Evolutionary conservation across 2,329 filamentous ascomycete genomes (phyloP).

Genomic region (Westerdykella sp.): DNA sequence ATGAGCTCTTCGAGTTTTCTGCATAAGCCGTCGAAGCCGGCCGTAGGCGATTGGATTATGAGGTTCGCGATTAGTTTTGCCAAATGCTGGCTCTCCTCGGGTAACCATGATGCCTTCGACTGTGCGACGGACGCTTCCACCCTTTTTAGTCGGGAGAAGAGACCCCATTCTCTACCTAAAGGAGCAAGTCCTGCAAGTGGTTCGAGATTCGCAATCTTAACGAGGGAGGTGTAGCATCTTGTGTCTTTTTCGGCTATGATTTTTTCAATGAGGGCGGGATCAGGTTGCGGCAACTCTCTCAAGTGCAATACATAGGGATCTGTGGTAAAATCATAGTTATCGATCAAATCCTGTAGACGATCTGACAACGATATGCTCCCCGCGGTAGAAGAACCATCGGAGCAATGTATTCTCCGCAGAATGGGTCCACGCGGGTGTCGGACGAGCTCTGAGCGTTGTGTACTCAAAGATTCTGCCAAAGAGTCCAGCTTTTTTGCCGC

Average conservation of each 20-base stretch:
- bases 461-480: constrained; percentile 60
- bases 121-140: constrained; percentile 14
- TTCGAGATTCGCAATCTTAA: too few species aligned
- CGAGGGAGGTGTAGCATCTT: constrained; percentile 30
- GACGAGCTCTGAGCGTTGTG: constrained; percentile 64
- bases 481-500: constrained; percentile 68
- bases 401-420: constrained; percentile 39
- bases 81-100: constrained; percentile 34
- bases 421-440: constrained; percentile 60
- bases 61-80: too few species aligned
- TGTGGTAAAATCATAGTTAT: constrained; percentile 27
- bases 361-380: constrained; percentile 10
- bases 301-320: constrained; percentile 40
- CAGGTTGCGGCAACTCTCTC: constrained; percentile 13
- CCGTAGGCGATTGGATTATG: constrained; percentile 2
- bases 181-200: too few species aligned
- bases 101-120: constrained; percentile 2
- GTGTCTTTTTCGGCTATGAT: constrained; percentile 30
- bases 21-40: constrained; percentile 17
- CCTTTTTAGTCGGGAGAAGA: constrained; percentile 7
- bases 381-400: constrained; percentile 10
- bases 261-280: constrained; percentile 20
- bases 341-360: constrained; percentile 13
- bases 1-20: constrained; percentile 34
- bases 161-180: too few species aligned